Evolutionary conservation across 805 yeast genomes (phyloP), one percentile per base, ranked within the genome.

Genomic region (Candida pseudofarinosa): DNA sequence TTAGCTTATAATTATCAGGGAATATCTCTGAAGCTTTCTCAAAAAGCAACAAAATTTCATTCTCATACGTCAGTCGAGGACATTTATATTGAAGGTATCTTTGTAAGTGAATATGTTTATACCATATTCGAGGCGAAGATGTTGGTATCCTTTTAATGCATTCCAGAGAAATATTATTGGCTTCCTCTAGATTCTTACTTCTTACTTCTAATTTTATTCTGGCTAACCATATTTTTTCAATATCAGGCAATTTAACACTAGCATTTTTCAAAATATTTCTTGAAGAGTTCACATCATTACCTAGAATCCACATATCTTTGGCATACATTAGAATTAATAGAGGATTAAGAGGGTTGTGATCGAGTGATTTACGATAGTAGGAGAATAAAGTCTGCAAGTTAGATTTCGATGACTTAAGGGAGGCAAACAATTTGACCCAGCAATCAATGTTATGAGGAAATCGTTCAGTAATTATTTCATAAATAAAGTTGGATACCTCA

Each of bases 301-400:
- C 72, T 18, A 66, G 43, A 35, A 64, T 60, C 83, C 88, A 80
- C 40, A 74, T 67, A 51, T 85, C 90, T 50, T 83, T 83, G 0
- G 95, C 85, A 54, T 78, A 87, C 80, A 83, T 77, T 40, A 88
- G 60, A 62, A 79, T 74, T 35, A 88, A 69, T 10, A 74, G 54
- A 32, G 77, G 79, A 23, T 64, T 56, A 3, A 65, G 52, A 0
- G 85, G 83, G 39, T 82, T 71, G 0, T 69, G 54, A 1, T 55
- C 50, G 0, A 83, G 69, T 0, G 90, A 80, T 46, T 64, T 60
- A 35, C 80, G 80, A 55, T 83, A 82, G 19, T 69, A 70, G 2
- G 37, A 41, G 42, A 47, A 65, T 2, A 69, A 38, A 4, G 42
- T 37, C 0, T 41, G 18, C 1, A 20, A 34, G 13, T 50, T 43